Conservation (phyloP, 306 rosid genomes). For the Prunus padus region DNA sequence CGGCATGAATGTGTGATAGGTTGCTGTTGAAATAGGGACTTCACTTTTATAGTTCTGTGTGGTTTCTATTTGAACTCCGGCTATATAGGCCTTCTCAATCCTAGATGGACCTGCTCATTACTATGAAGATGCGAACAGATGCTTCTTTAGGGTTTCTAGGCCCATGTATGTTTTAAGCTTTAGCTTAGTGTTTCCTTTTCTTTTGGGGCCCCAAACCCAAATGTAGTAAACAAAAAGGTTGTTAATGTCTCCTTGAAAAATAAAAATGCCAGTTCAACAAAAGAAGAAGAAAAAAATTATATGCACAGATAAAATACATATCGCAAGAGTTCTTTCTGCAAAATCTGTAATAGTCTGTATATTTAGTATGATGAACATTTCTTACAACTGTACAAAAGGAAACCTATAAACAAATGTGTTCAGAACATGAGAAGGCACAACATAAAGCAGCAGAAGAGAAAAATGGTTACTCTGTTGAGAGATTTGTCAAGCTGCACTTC, state of each 20-base stretch:
- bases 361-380: constrained; percentile 19
- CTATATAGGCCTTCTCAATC: no score
- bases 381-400: constrained; percentile 35
- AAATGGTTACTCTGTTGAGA: constrained; percentile 66
- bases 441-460: constrained; percentile 68
- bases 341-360: constrained; percentile 28
- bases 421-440: constrained; percentile 85
- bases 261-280: background rate
- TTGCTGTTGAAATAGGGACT: no score
- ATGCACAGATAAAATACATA: constrained; percentile 12
- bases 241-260: background rate
- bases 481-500: constrained; percentile 81
- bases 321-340: constrained; percentile 1
- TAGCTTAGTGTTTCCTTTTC: no score
- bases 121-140: no score
- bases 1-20: no score
- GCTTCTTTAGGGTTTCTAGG: no score
- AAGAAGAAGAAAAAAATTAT: background rate
- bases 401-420: constrained; percentile 21
- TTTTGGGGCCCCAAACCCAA: no score
- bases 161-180: no score
- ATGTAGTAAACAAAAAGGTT: no score
- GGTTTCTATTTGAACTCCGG: no score
- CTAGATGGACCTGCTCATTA: no score
- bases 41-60: no score